Evolutionary conservation across 768 basidiomycete genomes (phyloP), one percentile per base, ranked within the genome.

Genomic region (Mycena amicta): DNA sequence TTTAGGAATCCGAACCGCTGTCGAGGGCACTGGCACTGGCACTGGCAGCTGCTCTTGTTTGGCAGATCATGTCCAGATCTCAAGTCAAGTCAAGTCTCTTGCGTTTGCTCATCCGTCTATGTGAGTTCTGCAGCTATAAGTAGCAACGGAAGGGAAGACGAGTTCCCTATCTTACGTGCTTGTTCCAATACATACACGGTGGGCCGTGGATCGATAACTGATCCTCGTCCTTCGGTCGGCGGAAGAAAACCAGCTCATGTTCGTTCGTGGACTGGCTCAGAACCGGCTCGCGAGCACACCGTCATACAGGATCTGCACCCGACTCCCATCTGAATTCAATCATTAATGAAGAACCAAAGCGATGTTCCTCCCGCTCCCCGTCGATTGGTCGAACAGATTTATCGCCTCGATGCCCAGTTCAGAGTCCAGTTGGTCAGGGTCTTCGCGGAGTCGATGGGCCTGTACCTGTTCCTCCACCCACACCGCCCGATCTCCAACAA

Each of bases 361-460:
- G 55, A 89, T 75, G 69, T 91, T 92, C 65, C 90, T 74, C 47
- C 85, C 88, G 68, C 90, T 92, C 43, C 88, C 89, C 2, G 80
- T 81, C 4, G 76, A 75, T 69, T 91, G 90, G 65, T 90, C 86
- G 59, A 92, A 92, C 40, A 92, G 67, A 68, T 89, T 90, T 2
- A 90, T 75, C 22, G 83, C 64, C 28, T 79, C 74, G 20, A 83
- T 77, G 2, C 62, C 37, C 57, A 67, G 11, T 8, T 46, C 56
- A 20, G 11, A n/a, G 25, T 27, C 33, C 50, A 6, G 39, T n/a
- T n/a, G n/a, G n/a, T n/a, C n/a, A n/a, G n/a, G n/a, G n/a, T n/a
- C n/a, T n/a, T n/a, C n/a, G n/a, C n/a, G n/a, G n/a, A n/a, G n/a
- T n/a, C n/a, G n/a, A n/a, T n/a, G n/a, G n/a, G n/a, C n/a, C n/a